phyloP scores from a whole-genome alignment of 495 filamentous ascomycete genomes.

The Alectoria sarmentosa region DNA sequence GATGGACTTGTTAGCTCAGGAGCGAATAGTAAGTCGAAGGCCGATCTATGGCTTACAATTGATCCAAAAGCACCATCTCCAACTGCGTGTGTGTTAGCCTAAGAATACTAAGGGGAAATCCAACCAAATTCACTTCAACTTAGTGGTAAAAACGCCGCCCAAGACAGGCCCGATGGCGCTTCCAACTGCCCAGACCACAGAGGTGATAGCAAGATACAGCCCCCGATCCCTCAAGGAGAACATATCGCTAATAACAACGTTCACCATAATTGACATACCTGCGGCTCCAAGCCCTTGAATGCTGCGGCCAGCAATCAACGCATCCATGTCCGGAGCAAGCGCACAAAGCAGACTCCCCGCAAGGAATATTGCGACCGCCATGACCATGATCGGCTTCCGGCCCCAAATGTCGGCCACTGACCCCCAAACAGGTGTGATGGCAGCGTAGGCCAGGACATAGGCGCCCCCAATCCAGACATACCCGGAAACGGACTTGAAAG shows the following conservation, averaged over 20 bases:
- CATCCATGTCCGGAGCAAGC: slow-evolving; percentile 41
- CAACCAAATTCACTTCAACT: too few species aligned
- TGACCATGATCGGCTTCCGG: slow-evolving; percentile 45
- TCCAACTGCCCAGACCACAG: not conserved
- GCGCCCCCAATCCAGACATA: slow-evolving; percentile 51
- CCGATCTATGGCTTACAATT: slow-evolving; percentile 55
- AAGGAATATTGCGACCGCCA: slow-evolving; percentile 40
- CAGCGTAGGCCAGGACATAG: slow-evolving; percentile 34
- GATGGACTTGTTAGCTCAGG: slow-evolving; percentile 68
- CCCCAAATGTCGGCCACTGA: slow-evolving; percentile 58
- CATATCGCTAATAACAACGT: not conserved
- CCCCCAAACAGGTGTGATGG: slow-evolving; percentile 40
- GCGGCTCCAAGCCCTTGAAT: slow-evolving; percentile 38
- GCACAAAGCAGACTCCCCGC: slow-evolving; percentile 43
- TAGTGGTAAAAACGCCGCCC: not conserved
- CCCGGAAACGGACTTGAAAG: slow-evolving; percentile 39
- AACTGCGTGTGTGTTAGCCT: too few species aligned
- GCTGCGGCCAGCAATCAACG: slow-evolving; percentile 48
- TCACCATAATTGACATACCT: not conserved
- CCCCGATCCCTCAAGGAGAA: not conserved
- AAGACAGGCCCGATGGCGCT: not conserved
- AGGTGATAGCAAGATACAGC: not conserved
- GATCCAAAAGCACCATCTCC: slow-evolving; percentile 67
- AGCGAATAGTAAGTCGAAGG: slow-evolving; percentile 29
- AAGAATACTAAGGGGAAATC: too few species aligned